A percentile compares a stretch with the other conserved stretches of the same genome.
Evolutionary conservation across 176 grass and related monocot species (phyloP).

Genomic region (Melocanna baccifera): DNA sequence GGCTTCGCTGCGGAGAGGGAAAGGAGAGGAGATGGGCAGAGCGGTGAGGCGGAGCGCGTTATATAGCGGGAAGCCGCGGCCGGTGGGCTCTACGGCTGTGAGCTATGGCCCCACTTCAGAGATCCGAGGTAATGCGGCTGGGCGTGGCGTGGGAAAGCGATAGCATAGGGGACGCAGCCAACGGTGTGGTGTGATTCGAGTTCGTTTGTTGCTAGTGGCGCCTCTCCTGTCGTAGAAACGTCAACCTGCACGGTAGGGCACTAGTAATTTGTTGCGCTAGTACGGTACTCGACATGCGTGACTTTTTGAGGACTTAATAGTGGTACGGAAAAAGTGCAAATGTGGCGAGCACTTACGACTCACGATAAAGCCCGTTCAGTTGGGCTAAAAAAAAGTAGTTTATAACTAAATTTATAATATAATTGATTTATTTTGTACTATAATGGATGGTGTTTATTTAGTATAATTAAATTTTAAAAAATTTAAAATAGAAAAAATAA

Average conservation of each 20-base stretch:
- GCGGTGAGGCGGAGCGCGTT: background rate
- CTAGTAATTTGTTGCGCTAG: background rate
- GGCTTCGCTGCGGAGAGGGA: background rate
- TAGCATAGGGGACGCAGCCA: background rate
- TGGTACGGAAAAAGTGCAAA: too few relatives aligned
- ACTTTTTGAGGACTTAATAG: background rate
- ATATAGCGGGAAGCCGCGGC: constrained; percentile 39
- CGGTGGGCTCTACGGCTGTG: constrained; percentile 4
- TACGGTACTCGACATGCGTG: background rate
- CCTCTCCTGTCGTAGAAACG: background rate
- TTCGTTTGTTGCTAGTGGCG: background rate
- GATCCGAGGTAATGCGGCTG: background rate
- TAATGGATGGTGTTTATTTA: too few relatives aligned
- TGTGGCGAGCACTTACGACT: background rate
- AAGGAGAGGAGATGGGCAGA: background rate
- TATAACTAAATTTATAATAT: too few relatives aligned
- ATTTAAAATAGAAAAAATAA: too few relatives aligned
- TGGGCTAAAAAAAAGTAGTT: too few relatives aligned
- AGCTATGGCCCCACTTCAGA: constrained; percentile 9
- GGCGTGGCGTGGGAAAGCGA: too few relatives aligned
- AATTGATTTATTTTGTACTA: too few relatives aligned
- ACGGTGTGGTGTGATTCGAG: background rate
- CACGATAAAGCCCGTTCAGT: too few relatives aligned
- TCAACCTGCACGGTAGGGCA: background rate
- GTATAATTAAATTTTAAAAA: too few relatives aligned